Base-by-base conservation (phyloP, 495 filamentous ascomycete genomes). In the Tirmania nivea region DNA sequence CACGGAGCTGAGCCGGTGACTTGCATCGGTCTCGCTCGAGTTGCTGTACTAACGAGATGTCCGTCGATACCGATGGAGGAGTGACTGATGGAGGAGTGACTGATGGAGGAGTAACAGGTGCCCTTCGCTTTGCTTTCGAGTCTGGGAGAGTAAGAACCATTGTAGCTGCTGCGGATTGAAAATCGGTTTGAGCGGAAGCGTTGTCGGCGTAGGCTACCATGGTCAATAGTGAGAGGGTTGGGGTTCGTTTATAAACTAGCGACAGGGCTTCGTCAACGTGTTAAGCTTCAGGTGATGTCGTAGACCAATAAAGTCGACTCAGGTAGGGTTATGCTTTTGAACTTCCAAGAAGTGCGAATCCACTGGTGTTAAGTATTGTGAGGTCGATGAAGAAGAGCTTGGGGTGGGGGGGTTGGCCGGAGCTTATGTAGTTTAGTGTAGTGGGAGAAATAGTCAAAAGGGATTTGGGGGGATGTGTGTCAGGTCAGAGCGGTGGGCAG, bases 71-170 rank as follows among this genome's bases (percentile, higher is more conserved):
- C 10, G 61, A 64, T 31, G 62, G 55, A 1, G 62, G 62, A n/a
- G 62, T 64, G 17, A 64, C 62, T 14, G 62, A 64, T 20, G 62
- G 61, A 48, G 62, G 62, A 31, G 62, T 65, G 49, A 65, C 53
- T 53, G 62, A 61, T 19, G 61, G 60, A 14, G 61, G 62, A 20
- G 54, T 34, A 34, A 59, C 56, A 52, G 59, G 48, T 53, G 56
- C 51, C 54, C 49, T 54, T 51, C 59, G 1, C 45, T 37, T 50
- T 31, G 48, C 35, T 42, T 59, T 48, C 39, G 54, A 55, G 35
- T 53, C 52, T 47, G 62, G 62, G 35, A 65, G 51, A 54, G 61
- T 61, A 42, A 65, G 60, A 35, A 61, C 55, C 62, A 63, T 65
- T 8, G 52, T 56, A 34, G 55, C 20, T 11, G 55, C 35, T 55